phyloP scores from a whole-genome alignment of 73 alveolate genomes.

The Tetrahymena thermophila region DNA sequence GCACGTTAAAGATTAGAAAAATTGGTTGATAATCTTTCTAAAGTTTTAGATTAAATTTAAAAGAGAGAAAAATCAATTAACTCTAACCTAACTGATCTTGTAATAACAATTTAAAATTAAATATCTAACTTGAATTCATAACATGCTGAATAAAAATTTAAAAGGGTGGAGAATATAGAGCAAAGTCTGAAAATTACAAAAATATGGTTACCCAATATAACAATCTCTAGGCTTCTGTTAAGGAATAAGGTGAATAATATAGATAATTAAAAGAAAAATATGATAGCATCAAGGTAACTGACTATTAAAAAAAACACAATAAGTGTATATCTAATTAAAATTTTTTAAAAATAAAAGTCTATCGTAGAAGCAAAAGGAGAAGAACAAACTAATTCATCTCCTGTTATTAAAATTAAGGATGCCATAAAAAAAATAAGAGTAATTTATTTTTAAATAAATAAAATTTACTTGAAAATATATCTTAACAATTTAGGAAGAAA shows the following conservation, averaged over 20 bases:
- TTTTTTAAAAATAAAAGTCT: not conserved
- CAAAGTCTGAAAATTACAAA: constrained; percentile 31
- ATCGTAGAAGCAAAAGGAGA: constrained; percentile 35
- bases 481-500: constrained; percentile 12
- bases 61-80: constrained; percentile 37
- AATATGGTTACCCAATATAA: constrained; percentile 14
- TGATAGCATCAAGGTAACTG: not conserved
- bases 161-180: constrained; percentile 19
- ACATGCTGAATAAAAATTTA: not conserved
- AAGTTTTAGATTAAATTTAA: constrained; percentile 26
- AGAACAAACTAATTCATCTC: constrained; percentile 33
- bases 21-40: constrained; percentile 27
- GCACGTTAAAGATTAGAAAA: constrained; percentile 32
- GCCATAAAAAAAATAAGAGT: constrained; percentile 30
- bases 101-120: not conserved
- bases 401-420: constrained; percentile 36
- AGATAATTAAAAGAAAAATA: constrained; percentile 20
- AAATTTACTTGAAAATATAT: not conserved
- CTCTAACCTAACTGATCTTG: constrained; percentile 12
- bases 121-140: not conserved
- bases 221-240: constrained; percentile 8
- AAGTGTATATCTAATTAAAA: not conserved
- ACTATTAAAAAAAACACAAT: not conserved
- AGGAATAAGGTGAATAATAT: constrained; percentile 25
- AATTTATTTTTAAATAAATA: not conserved